These are phyloP conservation scores for Iberis pinnata DNA, from an alignment of 345 rosid species.

Conservation along the genomic window DNA sequence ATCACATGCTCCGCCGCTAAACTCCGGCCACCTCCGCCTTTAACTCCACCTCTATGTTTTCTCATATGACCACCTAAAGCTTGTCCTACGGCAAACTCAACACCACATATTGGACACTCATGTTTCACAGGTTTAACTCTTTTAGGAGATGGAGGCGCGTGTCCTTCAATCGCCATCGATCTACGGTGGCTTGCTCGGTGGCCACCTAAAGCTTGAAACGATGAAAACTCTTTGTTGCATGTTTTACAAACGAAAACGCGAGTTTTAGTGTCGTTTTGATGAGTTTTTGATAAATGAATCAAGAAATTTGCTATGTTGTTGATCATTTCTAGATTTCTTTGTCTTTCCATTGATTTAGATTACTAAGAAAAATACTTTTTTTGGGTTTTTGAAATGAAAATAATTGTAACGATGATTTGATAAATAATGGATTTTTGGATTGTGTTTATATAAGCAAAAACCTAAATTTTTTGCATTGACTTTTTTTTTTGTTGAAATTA, in stretches of 20 bases:
- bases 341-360: conserved; percentile 19
- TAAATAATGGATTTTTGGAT: conserved; percentile 19
- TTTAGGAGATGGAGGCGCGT: conserved; percentile 31
- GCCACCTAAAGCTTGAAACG: conserved; percentile 91
- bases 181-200: conserved; percentile 89
- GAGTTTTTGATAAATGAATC: conserved; percentile 50
- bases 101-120: conserved; percentile 80
- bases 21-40: conserved; percentile 24
- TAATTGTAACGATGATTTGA: conserved; percentile 18
- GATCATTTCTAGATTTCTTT: conserved; percentile 45
- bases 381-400: conserved; percentile 13
- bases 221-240: conserved; percentile 61
- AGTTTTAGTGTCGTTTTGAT: conserved; percentile 21
- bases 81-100: conserved; percentile 73
- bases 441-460: conserved; percentile 29
- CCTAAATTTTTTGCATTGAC: conserved; percentile 27
- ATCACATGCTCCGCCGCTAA: conserved; percentile 34
- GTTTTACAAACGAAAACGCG: conserved; percentile 75
- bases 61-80: conserved; percentile 98
- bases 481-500: conserved; percentile 16
- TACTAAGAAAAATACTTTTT: not conserved
- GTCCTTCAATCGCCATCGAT: conserved; percentile 33
- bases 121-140: conserved; percentile 62
- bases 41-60: conserved; percentile 43
- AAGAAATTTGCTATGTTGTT: conserved; percentile 49